Evolutionary conservation across 768 basidiomycete species (phyloP), one percentile per base, ranked within the genome.

Genomic region (Chlorophyllum brunneum): DNA sequence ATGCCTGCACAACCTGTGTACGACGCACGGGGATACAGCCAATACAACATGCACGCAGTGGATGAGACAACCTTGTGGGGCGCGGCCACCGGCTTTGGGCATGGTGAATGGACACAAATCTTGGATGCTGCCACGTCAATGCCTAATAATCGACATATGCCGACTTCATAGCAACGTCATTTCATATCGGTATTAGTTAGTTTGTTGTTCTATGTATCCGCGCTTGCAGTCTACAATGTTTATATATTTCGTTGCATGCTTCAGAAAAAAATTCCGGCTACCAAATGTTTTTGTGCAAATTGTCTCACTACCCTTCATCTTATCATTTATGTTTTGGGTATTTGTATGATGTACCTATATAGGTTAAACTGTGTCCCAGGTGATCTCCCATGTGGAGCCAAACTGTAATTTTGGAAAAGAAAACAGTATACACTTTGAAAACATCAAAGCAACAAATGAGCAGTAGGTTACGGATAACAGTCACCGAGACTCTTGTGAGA

Each of bases 11-110:
- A 57, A 27, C 69, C 70, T 23, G 50, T 73, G 18, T 78, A 77
- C 60, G 56, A 76, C 56, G 55, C 65, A 5, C 40, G 65, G 13
- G 68, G 77, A 39, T 80, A 79, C 57, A 50, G 66, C 13, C 67
- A 70, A 39, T 77, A 55, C 26, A 52, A 79, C 57, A 67, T 76
- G 29, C 77, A 81, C 50, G 76, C 80, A 23, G 76, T 79, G 39
- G 85, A 84, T 54, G 83, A 86, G 56, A 69, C 75, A 31, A 73
- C 73, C 27, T 83, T 88, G 74, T 91, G 88, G 87, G 86, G 86
- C 37, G 77, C 86, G 13, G 78, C 83, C 31, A 77, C 83, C 44
- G 85, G 85, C 15, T 86, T 91, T 61, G 86, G 81, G 51, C 83
- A 86, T 58, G 81, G 82, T 34, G 88, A 90, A 67, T 90, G 88